Base-by-base conservation (phyloP, 2,329 filamentous ascomycete species). In the Pyricularia grisea region DNA sequence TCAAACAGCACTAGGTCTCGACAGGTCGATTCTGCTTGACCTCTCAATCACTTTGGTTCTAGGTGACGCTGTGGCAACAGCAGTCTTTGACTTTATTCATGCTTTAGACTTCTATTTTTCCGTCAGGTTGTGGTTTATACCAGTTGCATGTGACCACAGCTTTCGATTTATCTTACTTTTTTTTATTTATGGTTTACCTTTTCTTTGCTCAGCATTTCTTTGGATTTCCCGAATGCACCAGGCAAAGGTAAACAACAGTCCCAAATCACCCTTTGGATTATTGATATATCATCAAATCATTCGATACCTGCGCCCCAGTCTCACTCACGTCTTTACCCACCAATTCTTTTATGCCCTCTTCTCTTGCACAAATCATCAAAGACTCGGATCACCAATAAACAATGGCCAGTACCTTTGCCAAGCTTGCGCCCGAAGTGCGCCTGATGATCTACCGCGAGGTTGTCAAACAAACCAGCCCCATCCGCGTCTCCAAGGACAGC, bases 401-500 rank as follows among this genome's bases (percentile, higher is more conserved):
- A 27, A 61, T 61, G 58, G 58, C 7, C 23, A 10, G 58, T 61
- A 5, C 4, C 23, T 61, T 61, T n/a, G 3, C 3, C 11, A 31
- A 27, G 31, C 55, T 68, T 23, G 30, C 67, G 23, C 42, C 67
- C 12, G 67, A 68, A 9, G 17, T 68, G 27, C 67, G 67, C 58
- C 23, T 60, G n/a, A 68, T 36, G 67, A 64, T 68, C 30, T 68
- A 36, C 58, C 31, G 67, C 58, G 50, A 42, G 12, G 55, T 60
- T 20, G 67, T 68, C 55, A 14, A 25, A 7, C 55, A 64, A 58
- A 23, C 50, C 30, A 31, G 5, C 4, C 67, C 67, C 55, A 68
- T 68, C n/a, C 55, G 30, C 55, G 36, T 68, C 67, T n/a, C 30
- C 27, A 17, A 64, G 6, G 27, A 68, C 20, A 60, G n/a, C 58